Evolutionary conservation across 176 grass and related monocot species (phyloP).

Genomic region (Lolium perenne): DNA sequence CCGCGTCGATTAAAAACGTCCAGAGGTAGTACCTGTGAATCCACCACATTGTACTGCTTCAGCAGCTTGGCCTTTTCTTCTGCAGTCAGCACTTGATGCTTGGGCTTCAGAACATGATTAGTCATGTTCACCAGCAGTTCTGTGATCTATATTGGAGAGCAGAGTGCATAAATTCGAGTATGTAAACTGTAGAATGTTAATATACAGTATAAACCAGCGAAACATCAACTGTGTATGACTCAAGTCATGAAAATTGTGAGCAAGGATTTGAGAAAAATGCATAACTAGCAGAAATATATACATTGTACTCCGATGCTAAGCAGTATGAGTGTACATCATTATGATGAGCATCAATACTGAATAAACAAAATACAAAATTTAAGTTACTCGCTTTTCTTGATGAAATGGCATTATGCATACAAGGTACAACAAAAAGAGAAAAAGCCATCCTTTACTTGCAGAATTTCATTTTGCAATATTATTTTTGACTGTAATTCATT

Average conservation of each 20-base stretch:
- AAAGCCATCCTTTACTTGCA: neutral
- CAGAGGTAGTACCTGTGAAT: conserved; percentile 95
- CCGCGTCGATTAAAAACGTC: no score
- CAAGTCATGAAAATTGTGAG: neutral
- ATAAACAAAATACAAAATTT: neutral
- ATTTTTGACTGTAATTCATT: neutral
- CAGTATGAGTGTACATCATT: conserved; percentile 5
- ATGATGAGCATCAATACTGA: neutral
- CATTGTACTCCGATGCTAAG: conserved; percentile 18
- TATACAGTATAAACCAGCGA: conserved; percentile 25
- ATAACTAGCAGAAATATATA: neutral
- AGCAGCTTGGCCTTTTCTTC: conserved; percentile 77
- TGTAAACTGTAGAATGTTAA: conserved; percentile 14
- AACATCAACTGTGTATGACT: neutral
- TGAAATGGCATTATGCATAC: neutral
- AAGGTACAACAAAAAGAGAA: neutral
- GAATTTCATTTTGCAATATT: neutral
- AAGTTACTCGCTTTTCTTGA: neutral
- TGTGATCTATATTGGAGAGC: conserved; percentile 63
- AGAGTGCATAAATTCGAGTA: conserved; percentile 23
- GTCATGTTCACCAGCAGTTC: conserved; percentile 91
- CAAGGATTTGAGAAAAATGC: neutral
- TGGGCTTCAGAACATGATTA: conserved; percentile 87
- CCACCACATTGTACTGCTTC: conserved; percentile 67
- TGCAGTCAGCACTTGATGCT: conserved; percentile 67